These are phyloP conservation scores for Austroboletus novae-zelandiae DNA, from an alignment of 1,284 basidiomycete genomes.

Conservation along the genomic window DNA sequence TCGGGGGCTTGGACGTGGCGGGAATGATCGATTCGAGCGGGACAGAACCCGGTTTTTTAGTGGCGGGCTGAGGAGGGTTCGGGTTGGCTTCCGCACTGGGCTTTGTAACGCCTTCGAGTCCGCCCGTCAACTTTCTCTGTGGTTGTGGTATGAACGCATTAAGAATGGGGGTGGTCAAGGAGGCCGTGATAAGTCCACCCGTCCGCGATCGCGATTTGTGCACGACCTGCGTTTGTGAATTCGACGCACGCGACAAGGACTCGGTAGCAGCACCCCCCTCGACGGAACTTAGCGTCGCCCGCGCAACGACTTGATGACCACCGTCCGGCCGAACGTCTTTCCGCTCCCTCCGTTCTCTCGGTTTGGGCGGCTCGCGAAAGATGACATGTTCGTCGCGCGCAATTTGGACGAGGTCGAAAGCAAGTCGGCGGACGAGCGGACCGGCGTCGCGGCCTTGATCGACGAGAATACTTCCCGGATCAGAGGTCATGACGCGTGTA, in stretches of 20 bases:
- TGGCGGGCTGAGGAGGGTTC: conserved; percentile 15
- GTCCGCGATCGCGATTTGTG: conserved; percentile 39
- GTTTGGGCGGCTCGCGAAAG: conserved; percentile 45
- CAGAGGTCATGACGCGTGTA: conserved; percentile 85
- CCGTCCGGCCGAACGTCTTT: conserved; percentile 24
- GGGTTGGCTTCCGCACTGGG: conserved; percentile 11
- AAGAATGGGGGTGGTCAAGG: conserved; percentile 54
- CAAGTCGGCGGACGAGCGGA: conserved; percentile 60
- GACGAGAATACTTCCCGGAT: conserved; percentile 71
- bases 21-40: conserved; percentile 91
- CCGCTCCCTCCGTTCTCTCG: conserved; percentile 46
- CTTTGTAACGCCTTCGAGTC: conserved; percentile 28
- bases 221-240: conserved; percentile 31
- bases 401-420: conserved; percentile 68
- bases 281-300: conserved; percentile 39
- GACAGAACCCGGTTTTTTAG: conserved; percentile 58
- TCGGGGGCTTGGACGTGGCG: conserved; percentile 81
- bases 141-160: conserved; percentile 56
- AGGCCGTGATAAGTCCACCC: conserved; percentile 33
- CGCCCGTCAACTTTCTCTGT: conserved; percentile 38
- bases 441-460: conserved; percentile 65
- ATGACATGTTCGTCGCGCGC: conserved; percentile 68
- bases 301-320: conserved; percentile 35
- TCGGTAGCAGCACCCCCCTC: conserved; percentile 44
- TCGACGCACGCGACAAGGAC: conserved; percentile 44